Base-by-base conservation (phyloP, 2,329 filamentous ascomycete genomes). In the Aspergillus flavus region DNA sequence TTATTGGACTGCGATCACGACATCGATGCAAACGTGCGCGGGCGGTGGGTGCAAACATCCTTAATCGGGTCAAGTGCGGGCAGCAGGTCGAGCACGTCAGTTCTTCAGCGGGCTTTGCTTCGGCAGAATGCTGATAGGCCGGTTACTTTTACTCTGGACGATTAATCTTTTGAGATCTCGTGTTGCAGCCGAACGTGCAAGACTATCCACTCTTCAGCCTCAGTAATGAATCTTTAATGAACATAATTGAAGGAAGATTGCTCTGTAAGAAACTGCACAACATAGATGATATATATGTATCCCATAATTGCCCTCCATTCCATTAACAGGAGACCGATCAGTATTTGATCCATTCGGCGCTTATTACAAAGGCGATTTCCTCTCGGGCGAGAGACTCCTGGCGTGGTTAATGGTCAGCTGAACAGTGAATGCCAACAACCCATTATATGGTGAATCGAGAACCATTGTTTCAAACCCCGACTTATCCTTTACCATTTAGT, bases 1-100 rank as follows among this genome's bases (percentile, higher is more conserved):
- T 78, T 64, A 80, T 80, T 80, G 78, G 78, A 61, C 61, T 62
- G 50, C 68, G 78, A 80, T 80, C 78, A 80, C 79, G 79, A 80
- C 78, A 81, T 81, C 78, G 76, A 72, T 78, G 76, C 73, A 75
- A 77, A 76, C 72, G 57, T 48, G 26, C 16, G 26, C 41, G 21
- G 32, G 43, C 34, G 39, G 57, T n/a, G 1, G 4, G 58, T 71
- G 69, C 75, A 77, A 77, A 77, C 74, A 61, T 68, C 23, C 74
- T 67, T 4, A 11, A 66, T 74, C 56, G 48, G 68, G 70, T 12
- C 54, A 68, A 64, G 71, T 70, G 70, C 68, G 66, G 69, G 66
- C 67, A 65, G 69, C 73, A 10, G 4, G 50, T 46, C 63, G 70
- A 76, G 69, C 72, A 75, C 72, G 72, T 72, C 72, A 75, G 61